Conservation (phyloP, 2,329 filamentous ascomycete genomes). For the Orbilia ellipsospora region DNA sequence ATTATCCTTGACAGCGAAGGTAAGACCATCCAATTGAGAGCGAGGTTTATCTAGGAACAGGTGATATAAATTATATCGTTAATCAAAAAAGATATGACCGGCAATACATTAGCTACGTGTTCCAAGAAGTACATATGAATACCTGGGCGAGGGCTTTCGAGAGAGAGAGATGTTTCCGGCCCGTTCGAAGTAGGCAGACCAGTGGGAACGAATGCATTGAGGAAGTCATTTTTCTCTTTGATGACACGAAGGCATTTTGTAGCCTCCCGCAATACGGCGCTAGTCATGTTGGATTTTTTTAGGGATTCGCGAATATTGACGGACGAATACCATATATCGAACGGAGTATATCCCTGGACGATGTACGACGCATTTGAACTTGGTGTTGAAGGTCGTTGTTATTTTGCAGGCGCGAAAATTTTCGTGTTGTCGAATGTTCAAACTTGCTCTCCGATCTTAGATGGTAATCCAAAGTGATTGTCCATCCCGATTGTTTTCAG, state of each 20-base stretch:
- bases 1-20: slow-evolving; percentile 80
- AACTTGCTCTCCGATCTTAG: too few relatives aligned
- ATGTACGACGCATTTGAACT: too few relatives aligned
- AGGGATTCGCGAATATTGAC: not conserved
- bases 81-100: not conserved
- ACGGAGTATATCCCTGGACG: too few relatives aligned
- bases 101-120: not conserved
- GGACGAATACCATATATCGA: too few relatives aligned
- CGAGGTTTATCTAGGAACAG: not conserved
- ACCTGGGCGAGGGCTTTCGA: not conserved
- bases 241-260: slow-evolving; percentile 21
- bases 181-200: not conserved
- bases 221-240: slow-evolving; percentile 11
- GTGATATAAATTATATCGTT: not conserved
- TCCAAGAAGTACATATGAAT: not conserved
- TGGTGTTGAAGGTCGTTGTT: too few relatives aligned
- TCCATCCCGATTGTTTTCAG: too few relatives aligned
- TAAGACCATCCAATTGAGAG: slow-evolving; percentile 62
- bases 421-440: too few relatives aligned
- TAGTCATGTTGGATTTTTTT: slow-evolving; percentile 5
- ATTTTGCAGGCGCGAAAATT: too few relatives aligned
- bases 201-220: slow-evolving; percentile 45
- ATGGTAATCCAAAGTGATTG: too few relatives aligned
- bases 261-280: slow-evolving; percentile 19
- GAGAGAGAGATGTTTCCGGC: not conserved